Evolutionary conservation across 495 filamentous ascomycete genomes (phyloP), one percentile per base, ranked within the genome.

Genomic region (Viridothelium virens): DNA sequence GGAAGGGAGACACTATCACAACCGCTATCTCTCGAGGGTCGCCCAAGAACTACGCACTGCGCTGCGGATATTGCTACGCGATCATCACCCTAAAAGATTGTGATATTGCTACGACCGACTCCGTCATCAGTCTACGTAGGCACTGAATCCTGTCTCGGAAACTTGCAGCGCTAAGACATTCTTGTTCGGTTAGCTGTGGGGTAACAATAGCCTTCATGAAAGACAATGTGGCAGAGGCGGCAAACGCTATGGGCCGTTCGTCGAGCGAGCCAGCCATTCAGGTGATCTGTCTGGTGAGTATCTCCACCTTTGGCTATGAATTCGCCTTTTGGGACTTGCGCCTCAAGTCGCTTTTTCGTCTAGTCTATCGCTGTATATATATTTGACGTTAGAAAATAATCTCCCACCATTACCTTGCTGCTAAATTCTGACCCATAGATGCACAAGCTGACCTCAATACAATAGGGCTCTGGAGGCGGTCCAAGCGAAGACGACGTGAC

Each of bases 401-500:
- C n/a, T n/a, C n/a, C n/a, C n/a, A n/a, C n/a, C 39, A 44, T 44
- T 14, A 7, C 41, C 7, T 44, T 44, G 41, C 41, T 44, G 6
- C 14, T 7, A 44, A 7, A 7, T 44, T 44, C 14, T 0, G 0
- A 44, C 41, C 41, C 41, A 44, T 14, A 44, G 7, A 7, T 44
- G 41, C 7, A 44, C 14, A 0, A 7, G 41, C 41, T 44, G 41
- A 44, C 41, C 14, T 44, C 6, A 44, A 44, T 44, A 7, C 41
- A 7, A 7, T 44, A 44, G 53, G 94, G 94, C 64, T 86, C 91
- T 38, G 91, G 91, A 63, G 94, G 94, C 70, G 94, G 94, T 38
- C 94, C 94, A 10, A 84, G 84, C 69, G 94, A 98, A 79, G 86
- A 91, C 71, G 89, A 91, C 70, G 87, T 92, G 2, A 97, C 94